Base-by-base conservation (phyloP, 768 basidiomycete genomes). In the Amanita pseudoporphyria region DNA sequence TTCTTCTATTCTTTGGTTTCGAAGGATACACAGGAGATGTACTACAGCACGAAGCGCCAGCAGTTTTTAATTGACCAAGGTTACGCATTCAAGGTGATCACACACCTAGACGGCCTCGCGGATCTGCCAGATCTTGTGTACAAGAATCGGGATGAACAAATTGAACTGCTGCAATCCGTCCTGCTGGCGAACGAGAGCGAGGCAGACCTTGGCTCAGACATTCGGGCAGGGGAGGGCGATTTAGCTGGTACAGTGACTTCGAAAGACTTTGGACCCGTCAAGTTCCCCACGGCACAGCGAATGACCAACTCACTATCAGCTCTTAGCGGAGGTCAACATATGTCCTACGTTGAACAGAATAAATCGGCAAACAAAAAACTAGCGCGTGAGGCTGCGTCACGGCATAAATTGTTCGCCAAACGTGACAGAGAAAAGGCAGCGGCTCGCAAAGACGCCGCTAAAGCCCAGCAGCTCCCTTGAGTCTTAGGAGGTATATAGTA, bases 1-100 rank as follows among this genome's bases (percentile, higher is more conserved):
- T 99, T 98, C 71, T 99, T 99, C 69, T 99, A 99, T 65, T 97
- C 96, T 28, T 81, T 99, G 6, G 96, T 99, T 30, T 97, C 94
- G 21, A 96, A 96, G 66, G 95, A 97, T 68, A 99, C 95, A 3
- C 92, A 96, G 61, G 96, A 98, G 68, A 98, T 98, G 92, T 99
- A 84, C 67, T 99, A 97, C 74, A 94, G 90, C 63, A 95, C 96
- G 3, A 99, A 99, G 68, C 82, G 96, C 13, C 96, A 98, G 61
- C 93, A 97, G 61, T 99, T 99, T 70, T 71, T 99, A 57, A 95
- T 99, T 60, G 96, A 99, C 62, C 94, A 97, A 67, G 95, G 96
- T 2, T 99, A 99, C 67, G 88, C 95, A 5, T 99, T 99, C 80
- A 98, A 98, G 67, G 95, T 99, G 47, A 98, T 99, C 67, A 98